Evolutionary conservation across 2,329 filamentous ascomycete genomes (phyloP), one percentile per base, ranked within the genome.

Genomic region (Hortaea sp.): DNA sequence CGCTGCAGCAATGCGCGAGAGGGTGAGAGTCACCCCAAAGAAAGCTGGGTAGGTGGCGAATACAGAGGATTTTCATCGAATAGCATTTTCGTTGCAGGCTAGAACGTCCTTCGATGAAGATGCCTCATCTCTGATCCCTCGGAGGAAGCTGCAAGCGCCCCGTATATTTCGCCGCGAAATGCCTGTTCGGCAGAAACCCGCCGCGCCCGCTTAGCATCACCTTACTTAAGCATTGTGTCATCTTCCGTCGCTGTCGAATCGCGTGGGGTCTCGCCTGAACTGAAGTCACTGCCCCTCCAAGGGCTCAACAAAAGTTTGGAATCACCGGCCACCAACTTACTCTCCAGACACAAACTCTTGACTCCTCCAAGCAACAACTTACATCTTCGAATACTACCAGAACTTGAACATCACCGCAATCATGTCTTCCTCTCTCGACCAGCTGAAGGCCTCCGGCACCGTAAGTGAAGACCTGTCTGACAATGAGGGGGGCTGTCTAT

Each of bases 371-470:
- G 29, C 40, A 42, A 42, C 13, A 42, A 20, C 20, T 20, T 20
- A 20, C 20, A 10, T 12, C 38, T 28, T 28, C 13, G 7, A 42
- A 42, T 28, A 27, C 29, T 42, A 28, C 40, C 13, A 42, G 10
- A 43, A 40, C 20, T 9, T 9, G 7, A 40, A 2, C 29, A 11
- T 4, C 5, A 42, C 20, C 5, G 28, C 44, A 54, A 63, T 40
- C 55, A 95, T 95, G 89, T 72, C 87, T 71, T 84, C 75, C 71
- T 87, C 89, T 71, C 85, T 98, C 63, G 92, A 97, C 63, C 89
- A 97, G 76, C 81, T 98, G 70, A 98, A 98, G 80, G 82, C 87
- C 76, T 72, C 84, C 68, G 92, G 92, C 83, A 98, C 92, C 66
- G 88, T 94, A 78, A 72, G 87, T 85, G 7, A 13, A 6, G 12